Evolutionary conservation across 805 yeast genomes (phyloP).

Genomic region (Myxozyma melibiosi): DNA sequence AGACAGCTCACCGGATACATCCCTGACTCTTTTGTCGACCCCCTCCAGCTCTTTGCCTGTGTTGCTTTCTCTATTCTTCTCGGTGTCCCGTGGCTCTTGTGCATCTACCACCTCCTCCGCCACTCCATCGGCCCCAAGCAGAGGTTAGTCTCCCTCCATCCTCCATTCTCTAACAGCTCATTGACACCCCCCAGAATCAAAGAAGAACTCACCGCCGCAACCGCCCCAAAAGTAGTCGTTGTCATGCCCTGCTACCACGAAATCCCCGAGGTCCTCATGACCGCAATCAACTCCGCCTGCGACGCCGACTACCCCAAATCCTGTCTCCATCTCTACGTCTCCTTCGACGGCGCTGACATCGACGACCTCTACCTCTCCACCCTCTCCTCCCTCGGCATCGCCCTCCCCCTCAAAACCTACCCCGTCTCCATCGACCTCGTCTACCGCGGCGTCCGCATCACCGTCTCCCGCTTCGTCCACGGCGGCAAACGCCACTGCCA

Average conservation of each 20-base stretch:
- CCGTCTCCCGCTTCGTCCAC: slow-evolving; percentile 29
- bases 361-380: slow-evolving; percentile 27
- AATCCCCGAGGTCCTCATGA: slow-evolving; percentile 25
- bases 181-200: slow-evolving; percentile 1
- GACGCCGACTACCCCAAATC: slow-evolving; percentile 24
- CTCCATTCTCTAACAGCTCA: not conserved
- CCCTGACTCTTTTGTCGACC: not conserved
- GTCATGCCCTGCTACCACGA: slow-evolving; percentile 33
- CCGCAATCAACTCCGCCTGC: slow-evolving; percentile 27
- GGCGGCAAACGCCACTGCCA: slow-evolving; percentile 33
- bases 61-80: slow-evolving; percentile 19
- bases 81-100: slow-evolving; percentile 25
- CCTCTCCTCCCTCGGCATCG: slow-evolving; percentile 20
- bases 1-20: slow-evolving; percentile 18
- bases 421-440: slow-evolving; percentile 24
- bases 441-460: slow-evolving; percentile 23
- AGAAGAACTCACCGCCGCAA: slow-evolving; percentile 1
- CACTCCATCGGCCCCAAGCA: slow-evolving; percentile 15
- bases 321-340: slow-evolving; percentile 27
- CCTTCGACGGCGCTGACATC: slow-evolving; percentile 31
- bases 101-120: slow-evolving; percentile 19
- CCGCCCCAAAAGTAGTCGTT: slow-evolving; percentile 30
- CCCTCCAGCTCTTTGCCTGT: slow-evolving; percentile 23
- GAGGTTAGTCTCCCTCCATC: slow-evolving; percentile 2
- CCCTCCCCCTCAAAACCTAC: slow-evolving; percentile 14